phyloP scores from a whole-genome alignment of 1,284 basidiomycete species.

The Pseudozyma hubeiensis region DNA sequence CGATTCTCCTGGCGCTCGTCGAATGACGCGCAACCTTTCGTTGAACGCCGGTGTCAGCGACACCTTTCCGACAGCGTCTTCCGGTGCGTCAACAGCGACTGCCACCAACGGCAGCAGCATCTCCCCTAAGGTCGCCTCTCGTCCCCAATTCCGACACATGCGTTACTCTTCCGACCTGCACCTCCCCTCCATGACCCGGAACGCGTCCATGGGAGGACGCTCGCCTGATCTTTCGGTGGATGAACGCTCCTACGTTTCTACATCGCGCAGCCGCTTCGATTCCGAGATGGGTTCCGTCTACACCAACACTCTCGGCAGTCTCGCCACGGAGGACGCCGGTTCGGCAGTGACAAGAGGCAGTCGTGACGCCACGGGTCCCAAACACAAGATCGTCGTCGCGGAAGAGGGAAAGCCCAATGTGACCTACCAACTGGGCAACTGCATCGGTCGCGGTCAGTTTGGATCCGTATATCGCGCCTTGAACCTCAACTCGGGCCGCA shows the following conservation, averaged over 20 bases:
- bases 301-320: slow-evolving; percentile 56
- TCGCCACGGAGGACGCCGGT: slow-evolving; percentile 45
- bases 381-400: slow-evolving; percentile 80
- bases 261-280: slow-evolving; percentile 51
- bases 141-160: slow-evolving; percentile 51
- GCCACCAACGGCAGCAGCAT: slow-evolving; percentile 19
- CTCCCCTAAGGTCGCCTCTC: slow-evolving; percentile 36
- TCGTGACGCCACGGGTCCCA: slow-evolving; percentile 47
- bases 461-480: slow-evolving; percentile 93
- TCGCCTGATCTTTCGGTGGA: slow-evolving; percentile 37
- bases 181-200: slow-evolving; percentile 28
- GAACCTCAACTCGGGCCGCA: slow-evolving; percentile 74
- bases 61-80: slow-evolving; percentile 22
- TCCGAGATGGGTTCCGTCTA: slow-evolving; percentile 61
- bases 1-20: slow-evolving; percentile 50
- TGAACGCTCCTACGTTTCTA: slow-evolving; percentile 37
- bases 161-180: slow-evolving; percentile 63
- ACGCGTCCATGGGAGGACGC: slow-evolving; percentile 19
- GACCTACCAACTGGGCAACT: slow-evolving; percentile 78
- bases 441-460: slow-evolving; percentile 95
- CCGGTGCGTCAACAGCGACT: slow-evolving; percentile 20
- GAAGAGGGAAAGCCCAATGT: slow-evolving; percentile 83
- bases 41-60: slow-evolving; percentile 41
- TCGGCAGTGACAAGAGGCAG: slow-evolving; percentile 27
- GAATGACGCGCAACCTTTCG: slow-evolving; percentile 52